These are phyloP conservation scores for Basipetospora chlamydospora DNA, from an alignment of 2,329 filamentous ascomycete genomes.

Conservation along the genomic window DNA sequence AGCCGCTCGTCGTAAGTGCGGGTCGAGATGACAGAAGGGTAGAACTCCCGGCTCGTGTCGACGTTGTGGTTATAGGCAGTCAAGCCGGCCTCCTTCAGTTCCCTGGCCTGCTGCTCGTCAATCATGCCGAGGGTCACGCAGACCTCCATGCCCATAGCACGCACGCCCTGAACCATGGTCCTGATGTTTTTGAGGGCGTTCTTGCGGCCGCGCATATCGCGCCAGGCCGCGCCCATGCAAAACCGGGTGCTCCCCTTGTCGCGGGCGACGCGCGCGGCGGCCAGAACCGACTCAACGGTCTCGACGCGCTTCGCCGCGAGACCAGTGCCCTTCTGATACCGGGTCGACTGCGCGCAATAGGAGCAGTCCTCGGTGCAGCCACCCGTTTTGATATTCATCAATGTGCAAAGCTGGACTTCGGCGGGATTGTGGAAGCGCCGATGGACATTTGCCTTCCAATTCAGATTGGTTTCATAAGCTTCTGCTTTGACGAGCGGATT, in stretches of 20 bases:
- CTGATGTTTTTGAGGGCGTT: slow-evolving; percentile 72
- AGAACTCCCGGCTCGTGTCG: slow-evolving; percentile 80
- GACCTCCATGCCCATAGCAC: slow-evolving; percentile 72
- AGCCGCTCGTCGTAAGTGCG: slow-evolving; percentile 78
- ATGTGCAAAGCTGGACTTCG: slow-evolving; percentile 79
- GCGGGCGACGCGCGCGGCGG: slow-evolving; percentile 61
- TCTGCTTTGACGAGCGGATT: slow-evolving; percentile 1
- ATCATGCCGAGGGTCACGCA: slow-evolving; percentile 96
- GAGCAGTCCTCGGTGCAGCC: slow-evolving; percentile 87
- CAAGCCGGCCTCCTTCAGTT: slow-evolving; percentile 69
- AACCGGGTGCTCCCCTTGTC: slow-evolving; percentile 79
- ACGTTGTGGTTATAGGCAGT: slow-evolving; percentile 94
- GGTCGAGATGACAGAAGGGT: slow-evolving; percentile 74
- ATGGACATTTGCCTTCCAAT: slow-evolving; percentile 54
- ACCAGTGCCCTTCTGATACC: slow-evolving; percentile 62
- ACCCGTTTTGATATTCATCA: slow-evolving; percentile 95
- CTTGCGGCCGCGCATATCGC: slow-evolving; percentile 85
- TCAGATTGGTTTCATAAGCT: neutral
- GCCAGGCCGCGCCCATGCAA: slow-evolving; percentile 91
- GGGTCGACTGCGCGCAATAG: slow-evolving; percentile 81
- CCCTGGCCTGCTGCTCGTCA: slow-evolving; percentile 62
- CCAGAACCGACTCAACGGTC: slow-evolving; percentile 66
- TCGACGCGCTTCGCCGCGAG: slow-evolving; percentile 69
- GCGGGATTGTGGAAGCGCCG: slow-evolving; percentile 73
- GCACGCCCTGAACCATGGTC: slow-evolving; percentile 71